Percentiles rank a stretch among this genome's conserved stretches.
phyloP scores from a whole-genome alignment of 1,139 yeast species.

The Geotrichum fermentans region DNA sequence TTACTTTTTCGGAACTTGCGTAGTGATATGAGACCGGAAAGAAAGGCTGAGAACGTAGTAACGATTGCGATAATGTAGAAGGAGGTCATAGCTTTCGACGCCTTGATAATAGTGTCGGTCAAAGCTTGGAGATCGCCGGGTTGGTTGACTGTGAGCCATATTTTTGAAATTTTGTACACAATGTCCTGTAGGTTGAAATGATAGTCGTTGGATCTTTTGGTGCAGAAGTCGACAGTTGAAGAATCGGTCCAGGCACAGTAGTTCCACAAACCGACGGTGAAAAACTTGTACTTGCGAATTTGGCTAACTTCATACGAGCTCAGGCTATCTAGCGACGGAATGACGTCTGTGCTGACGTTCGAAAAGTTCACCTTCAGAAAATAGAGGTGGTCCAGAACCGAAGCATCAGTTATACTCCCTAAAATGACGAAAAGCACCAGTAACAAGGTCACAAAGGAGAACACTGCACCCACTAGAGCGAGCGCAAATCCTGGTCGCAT shows the following conservation, averaged over 20 bases:
- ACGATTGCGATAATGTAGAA: neutral
- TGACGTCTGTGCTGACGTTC: neutral
- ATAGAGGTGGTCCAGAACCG: neutral
- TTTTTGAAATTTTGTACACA: neutral
- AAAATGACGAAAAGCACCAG: neutral
- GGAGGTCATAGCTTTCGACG: neutral
- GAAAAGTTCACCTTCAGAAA: neutral
- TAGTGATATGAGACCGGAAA: neutral
- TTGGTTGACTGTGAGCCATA: neutral
- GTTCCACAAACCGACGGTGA: neutral
- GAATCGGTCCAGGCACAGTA: neutral
- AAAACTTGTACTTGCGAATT: neutral
- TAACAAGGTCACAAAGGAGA: neutral
- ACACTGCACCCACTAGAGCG: neutral
- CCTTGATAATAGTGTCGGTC: neutral
- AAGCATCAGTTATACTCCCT: neutral
- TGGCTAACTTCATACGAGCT: neutral
- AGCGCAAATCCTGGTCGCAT: neutral
- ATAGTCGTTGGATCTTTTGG: neutral
- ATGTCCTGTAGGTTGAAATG: constrained; percentile 3
- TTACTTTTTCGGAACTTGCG: neutral
- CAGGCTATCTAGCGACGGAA: neutral
- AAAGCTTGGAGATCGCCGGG: neutral
- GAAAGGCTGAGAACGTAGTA: neutral
- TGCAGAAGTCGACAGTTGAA: neutral